These are phyloP conservation scores for Stentor coeruleus DNA, from an alignment of 73 alveolate genomes.

Conservation along the genomic window DNA sequence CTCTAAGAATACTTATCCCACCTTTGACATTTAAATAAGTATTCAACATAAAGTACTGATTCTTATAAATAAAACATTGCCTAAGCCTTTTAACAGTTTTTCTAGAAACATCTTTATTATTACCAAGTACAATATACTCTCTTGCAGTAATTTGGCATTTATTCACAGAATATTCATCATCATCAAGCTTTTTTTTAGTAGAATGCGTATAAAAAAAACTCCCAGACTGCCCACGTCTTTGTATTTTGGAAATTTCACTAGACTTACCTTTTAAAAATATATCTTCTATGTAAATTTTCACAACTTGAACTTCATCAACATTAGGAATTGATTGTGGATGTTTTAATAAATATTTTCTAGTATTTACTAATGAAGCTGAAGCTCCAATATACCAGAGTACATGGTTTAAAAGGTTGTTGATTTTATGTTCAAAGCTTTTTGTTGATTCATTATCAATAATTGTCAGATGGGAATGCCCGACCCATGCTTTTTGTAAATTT, in stretches of 20 bases:
- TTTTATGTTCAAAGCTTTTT: constrained; percentile 59
- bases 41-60: constrained; percentile 47
- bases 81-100: constrained; percentile 43
- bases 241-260: constrained; percentile 32
- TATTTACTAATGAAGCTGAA: constrained; percentile 38
- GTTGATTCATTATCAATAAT: constrained; percentile 50
- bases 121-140: constrained; percentile 46
- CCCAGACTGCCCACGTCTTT: constrained; percentile 47
- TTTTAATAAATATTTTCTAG: constrained; percentile 21
- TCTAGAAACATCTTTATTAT: constrained; percentile 37
- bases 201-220: constrained; percentile 42
- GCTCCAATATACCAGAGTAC: constrained; percentile 50
- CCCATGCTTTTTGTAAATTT: constrained; percentile 53
- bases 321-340: neutral
- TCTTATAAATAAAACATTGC: constrained; percentile 47
- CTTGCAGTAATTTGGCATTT: constrained; percentile 58
- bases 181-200: constrained; percentile 19
- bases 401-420: constrained; percentile 41
- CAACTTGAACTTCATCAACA: constrained; percentile 1
- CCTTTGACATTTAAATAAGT: constrained; percentile 40
- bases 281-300: constrained; percentile 49
- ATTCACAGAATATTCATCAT: constrained; percentile 33
- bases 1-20: constrained; percentile 48
- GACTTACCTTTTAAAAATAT: constrained; percentile 6
- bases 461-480: constrained; percentile 59